Base-by-base conservation (phyloP, 495 filamentous ascomycete genomes). In the Xanthoparmelia taractica region DNA sequence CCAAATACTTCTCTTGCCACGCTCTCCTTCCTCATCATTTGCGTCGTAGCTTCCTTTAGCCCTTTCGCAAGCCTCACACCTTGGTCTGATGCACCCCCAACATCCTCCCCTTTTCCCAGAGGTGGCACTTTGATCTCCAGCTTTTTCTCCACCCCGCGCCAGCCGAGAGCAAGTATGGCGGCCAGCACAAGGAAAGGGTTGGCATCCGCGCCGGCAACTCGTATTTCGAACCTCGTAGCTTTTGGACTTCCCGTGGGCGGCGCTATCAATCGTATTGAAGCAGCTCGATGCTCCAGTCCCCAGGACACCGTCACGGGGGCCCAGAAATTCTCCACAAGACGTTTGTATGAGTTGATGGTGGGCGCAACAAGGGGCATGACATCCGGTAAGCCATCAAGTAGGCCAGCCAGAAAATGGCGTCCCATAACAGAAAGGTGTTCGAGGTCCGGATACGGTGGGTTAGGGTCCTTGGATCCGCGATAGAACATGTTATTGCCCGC, bases 281-380 rank as follows among this genome's bases (percentile, higher is more conserved):
- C 94, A 1, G 91, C 91, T 45, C 94, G 89, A 68, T 98, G 94
- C 73, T 97, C 94, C 11, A 97, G 73, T 1, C 95, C 94, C 95
- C 94, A 98, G 3, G 89, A 95, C 1, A 97, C 94, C 0, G 92
- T 97, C 8, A 98, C 93, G 0, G 94, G 94, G 0, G 94, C 94
- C 95, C 95, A 97, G 76, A 96, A 97, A 72, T 97, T 97, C 79
- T 98, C 94, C 15, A 98, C 94, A 2, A 98, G 81, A 2, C 95
- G 87, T 72, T 98, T 98, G 78, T 97, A 98, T 65, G 88, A 92
- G 75, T 98, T 98, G 72, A 98, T 82, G 8, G 91, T 98, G 1
- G 94, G 94, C 3, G 92, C 95, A 13, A 97, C 77, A 58, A 97
- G 73, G 2, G 95, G 95, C 94, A 98, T 98, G 63, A 98, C 83